Base-by-base conservation (phyloP, 2,329 filamentous ascomycete species). In the Paecilomyces niveus region DNA sequence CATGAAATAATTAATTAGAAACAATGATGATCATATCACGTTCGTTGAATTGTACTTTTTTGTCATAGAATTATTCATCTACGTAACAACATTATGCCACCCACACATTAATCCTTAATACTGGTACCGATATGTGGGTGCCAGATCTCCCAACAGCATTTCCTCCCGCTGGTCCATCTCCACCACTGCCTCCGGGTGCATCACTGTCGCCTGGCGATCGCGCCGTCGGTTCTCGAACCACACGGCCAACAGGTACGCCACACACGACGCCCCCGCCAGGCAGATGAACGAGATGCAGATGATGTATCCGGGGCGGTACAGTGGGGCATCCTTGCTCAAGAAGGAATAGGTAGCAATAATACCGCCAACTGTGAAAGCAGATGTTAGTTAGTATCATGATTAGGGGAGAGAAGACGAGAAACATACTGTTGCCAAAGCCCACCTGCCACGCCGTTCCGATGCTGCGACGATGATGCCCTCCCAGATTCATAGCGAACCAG, bases 401-500 rank as follows among this genome's bases (percentile, higher is more conserved):
- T 6, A 58, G 10, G 33, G 9, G 22, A 31, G 26, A 15, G 13
- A 29, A 32, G 49, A 21, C 18, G 21, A n/a, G 24, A 6, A 9
- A 67, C 70, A 60, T 64, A 74, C 71, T 74, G 66, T 92, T 92
- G 10, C 89, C 89, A 63, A 92, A 90, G 0, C 87, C 87, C 51
- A 92, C 80, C 71, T 92, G 89, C 87, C 87, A 92, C 0, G 87
- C 89, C 8, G 84, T 84, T 11, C 89, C 89, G 15, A 92, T 83
- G 8, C 85, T 81, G 51, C 89, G 81, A 2, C 88, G 82, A 58
- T 86, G 86, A 69, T 92, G 89, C 0, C 88, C 89, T 1, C 85
- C 85, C 1, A 91, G 77, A 65, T 92, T 92, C 84, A 91, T 90
- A 65, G 87, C 88, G 72, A 88, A 92, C 89, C 89, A 92, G 71